phyloP scores from a whole-genome alignment of 140 eudicot genomes.

The Senecio squalidus region DNA sequence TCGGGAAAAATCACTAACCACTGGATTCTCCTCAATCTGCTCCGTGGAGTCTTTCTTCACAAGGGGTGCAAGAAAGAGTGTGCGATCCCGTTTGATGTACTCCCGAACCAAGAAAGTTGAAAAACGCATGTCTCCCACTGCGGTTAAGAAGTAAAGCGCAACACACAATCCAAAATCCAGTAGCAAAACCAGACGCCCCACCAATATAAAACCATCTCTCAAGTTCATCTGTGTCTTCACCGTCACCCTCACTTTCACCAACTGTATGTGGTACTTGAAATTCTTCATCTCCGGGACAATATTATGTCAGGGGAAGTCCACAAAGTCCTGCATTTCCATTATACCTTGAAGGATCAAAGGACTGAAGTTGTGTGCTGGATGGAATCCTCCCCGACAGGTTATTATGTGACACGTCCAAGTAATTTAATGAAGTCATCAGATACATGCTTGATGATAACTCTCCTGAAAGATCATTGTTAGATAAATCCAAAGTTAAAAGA shows the following conservation, averaged over 20 bases:
- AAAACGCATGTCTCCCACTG: no score
- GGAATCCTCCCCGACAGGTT: constrained; percentile 29
- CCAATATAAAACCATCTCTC: constrained; percentile 17
- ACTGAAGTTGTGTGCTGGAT: constrained; percentile 14
- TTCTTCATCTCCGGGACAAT: constrained; percentile 22
- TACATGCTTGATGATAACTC: constrained; percentile 19
- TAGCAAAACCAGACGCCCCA: no score
- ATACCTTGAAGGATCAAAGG: constrained; percentile 11
- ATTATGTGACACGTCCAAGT: constrained; percentile 24
- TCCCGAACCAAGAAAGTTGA: no score
- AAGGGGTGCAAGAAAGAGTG: no score
- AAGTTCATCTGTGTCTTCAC: neutral
- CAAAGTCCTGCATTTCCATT: constrained; percentile 17
- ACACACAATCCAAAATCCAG: no score
- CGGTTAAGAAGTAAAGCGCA: no score
- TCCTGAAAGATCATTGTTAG: constrained; percentile 24
- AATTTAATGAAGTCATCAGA: constrained; percentile 5
- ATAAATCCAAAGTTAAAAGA: constrained; percentile 24
- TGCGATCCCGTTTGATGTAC: no score
- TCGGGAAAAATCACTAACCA: no score
- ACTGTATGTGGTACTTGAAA: neutral
- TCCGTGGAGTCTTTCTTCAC: no score
- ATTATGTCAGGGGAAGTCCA: constrained; percentile 27
- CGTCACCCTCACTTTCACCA: neutral
- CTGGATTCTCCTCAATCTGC: no score